Base-by-base conservation (phyloP, 345 rosid species). In the Acer yangbiense region DNA sequence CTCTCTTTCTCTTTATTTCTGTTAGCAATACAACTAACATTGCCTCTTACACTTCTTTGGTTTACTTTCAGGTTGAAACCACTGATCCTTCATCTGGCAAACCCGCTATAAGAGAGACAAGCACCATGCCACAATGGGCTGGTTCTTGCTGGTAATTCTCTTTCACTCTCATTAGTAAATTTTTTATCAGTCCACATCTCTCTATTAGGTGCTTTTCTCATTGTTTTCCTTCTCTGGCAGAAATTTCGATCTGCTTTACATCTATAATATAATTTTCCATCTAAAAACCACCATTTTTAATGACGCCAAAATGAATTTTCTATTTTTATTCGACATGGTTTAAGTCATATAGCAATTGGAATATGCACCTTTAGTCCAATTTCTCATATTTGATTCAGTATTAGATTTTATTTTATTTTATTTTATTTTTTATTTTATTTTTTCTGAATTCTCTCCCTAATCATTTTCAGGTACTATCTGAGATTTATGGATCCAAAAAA, bases 81-180 rank as follows among this genome's bases (percentile, higher is more conserved):
- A 73, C 73, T 18, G 94, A 92, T 82, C 92, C 85, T 54, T 75
- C 79, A 69, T 89, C 97, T 68, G 93, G 92, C 80, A 93, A 90
- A 84, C 84, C 94, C 78, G 96, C 91, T 52, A 87, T 67, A 69
- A 84, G 99, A 88, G 99, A 93, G 91, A 95, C 99, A 71, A 95
- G 90, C 87, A 95, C 99, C 79, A 93, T 95, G 99, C 98, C 99
- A 13, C 99, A 95, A 68, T 95, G 99, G 98, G 98, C 99, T 69
- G 98, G 99, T 73, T 95, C 99, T 86, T 95, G 97, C 92, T 95
- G 99, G 99, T 93, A 87, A 69, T 74, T 41, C 20, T 14, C 46
- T 76, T 71, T 76, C 48, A 70, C 69, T 69, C 69, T 44, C 71
- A 9, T 1, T 61, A 50, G 66, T 72, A 50, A 7, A 21, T 12